phyloP scores from a whole-genome alignment of 345 rosid genomes.

The Aurinia saxatilis region DNA sequence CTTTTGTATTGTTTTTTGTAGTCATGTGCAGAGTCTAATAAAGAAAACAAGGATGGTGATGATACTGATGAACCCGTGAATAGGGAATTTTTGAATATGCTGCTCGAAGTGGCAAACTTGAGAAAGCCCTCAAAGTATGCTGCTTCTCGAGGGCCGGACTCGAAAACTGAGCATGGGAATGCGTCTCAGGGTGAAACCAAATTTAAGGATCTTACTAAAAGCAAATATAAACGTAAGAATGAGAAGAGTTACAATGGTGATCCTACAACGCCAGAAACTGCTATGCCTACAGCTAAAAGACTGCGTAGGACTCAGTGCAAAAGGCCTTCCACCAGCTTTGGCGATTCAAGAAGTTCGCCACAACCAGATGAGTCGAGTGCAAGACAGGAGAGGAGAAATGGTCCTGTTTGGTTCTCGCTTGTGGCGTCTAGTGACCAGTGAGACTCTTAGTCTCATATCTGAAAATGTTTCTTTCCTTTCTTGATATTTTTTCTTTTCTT shows the following conservation, averaged over 20 bases:
- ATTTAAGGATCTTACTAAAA: slow-evolving; percentile 41
- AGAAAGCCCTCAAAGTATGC: slow-evolving; percentile 59
- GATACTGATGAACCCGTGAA: slow-evolving; percentile 54
- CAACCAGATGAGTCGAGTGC: slow-evolving; percentile 45
- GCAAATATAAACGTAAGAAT: slow-evolving; percentile 35
- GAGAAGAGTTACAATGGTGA: slow-evolving; percentile 36
- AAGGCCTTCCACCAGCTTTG: slow-evolving; percentile 39
- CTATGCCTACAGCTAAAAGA: slow-evolving; percentile 56
- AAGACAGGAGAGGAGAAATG: slow-evolving; percentile 40
- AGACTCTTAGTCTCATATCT: slow-evolving; percentile 31
- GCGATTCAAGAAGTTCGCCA: slow-evolving; percentile 40
- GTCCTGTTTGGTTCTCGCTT: slow-evolving; percentile 81
- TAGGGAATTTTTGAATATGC: slow-evolving; percentile 79
- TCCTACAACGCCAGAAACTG: slow-evolving; percentile 41
- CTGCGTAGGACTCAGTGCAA: slow-evolving; percentile 46
- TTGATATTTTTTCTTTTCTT: slow-evolving; percentile 1
- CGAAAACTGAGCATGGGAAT: slow-evolving; percentile 28
- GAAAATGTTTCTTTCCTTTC: background rate
- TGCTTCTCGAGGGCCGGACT: slow-evolving; percentile 45
- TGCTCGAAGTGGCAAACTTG: slow-evolving; percentile 82
- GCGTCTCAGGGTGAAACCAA: slow-evolving; percentile 31
- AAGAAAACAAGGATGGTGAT: slow-evolving; percentile 33
- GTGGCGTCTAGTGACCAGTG: slow-evolving; percentile 78
- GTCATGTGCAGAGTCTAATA: slow-evolving; percentile 40
- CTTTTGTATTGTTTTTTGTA: slow-evolving; percentile 22